phyloP scores from a whole-genome alignment of 2,329 filamentous ascomycete genomes.

The Neonectria neomacrospora region DNA sequence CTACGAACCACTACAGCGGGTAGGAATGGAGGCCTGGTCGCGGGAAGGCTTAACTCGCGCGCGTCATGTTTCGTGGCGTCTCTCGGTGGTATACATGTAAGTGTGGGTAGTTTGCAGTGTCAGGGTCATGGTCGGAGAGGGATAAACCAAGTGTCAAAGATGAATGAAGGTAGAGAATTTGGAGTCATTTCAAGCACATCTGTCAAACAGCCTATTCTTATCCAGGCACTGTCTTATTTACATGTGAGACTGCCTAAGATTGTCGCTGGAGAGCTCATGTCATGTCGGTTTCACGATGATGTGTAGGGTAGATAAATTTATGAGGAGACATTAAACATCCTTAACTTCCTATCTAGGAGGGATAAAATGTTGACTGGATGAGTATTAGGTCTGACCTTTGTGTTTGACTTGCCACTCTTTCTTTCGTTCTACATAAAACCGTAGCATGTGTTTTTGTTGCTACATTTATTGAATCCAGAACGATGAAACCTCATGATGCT shows the following conservation, averaged over 20 bases:
- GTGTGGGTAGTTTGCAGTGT: not conserved
- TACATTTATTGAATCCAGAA: too few relatives aligned
- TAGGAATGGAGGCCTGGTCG: conserved; percentile 9
- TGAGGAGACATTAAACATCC: too few relatives aligned
- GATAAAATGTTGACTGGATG: not conserved
- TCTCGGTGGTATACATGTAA: not conserved
- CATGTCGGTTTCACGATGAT: not conserved
- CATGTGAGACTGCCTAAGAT: not conserved
- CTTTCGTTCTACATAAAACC: not conserved
- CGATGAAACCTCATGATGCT: not conserved
- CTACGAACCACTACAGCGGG: conserved; percentile 25
- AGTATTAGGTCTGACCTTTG: not conserved
- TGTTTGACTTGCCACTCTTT: not conserved
- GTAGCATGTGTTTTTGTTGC: not conserved
- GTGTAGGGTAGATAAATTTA: not conserved
- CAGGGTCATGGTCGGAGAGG: not conserved
- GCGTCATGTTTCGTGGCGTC: not conserved
- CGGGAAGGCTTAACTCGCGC: conserved; percentile 28
- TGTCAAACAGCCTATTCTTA: not conserved
- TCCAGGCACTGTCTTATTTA: not conserved
- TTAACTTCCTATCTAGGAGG: not conserved
- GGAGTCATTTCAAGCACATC: too few relatives aligned
- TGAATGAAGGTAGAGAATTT: not conserved
- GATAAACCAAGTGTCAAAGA: not conserved
- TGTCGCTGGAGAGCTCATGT: not conserved